Evolutionary conservation across 2,329 filamentous ascomycete genomes (phyloP), one percentile per base, ranked within the genome.

Genomic region (Clarireedia sp.): DNA sequence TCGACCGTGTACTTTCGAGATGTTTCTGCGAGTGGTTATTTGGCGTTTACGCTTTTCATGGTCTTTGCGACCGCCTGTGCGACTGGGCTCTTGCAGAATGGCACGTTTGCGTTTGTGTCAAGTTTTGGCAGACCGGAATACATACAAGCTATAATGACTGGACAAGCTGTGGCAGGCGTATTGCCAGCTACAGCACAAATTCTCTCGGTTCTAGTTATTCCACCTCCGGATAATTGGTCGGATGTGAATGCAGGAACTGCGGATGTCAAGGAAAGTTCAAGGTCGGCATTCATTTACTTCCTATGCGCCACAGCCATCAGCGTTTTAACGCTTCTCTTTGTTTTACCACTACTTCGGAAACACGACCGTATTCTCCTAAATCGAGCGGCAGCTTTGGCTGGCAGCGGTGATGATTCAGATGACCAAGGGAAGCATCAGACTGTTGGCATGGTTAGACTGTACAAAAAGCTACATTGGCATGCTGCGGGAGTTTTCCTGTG

Each of bases 101-200:
- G 94, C 17, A 83, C 94, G 10, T 96, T 96, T 69, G 90, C 94
- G 2, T 97, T 91, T 68, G 90, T 90, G 3, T 83, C 88, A 3
- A 86, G 89, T 51, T 97, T 96, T 66, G 89, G 86, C 37, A 78
- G 88, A 51, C 82, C 86, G 19, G 89, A 94, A 70, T 99, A 97
- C 70, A 96, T 90, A 54, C 92, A 97, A 72, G 92, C 87, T 23
- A 90, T 97, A 70, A 97, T 99, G 91, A 85, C 86, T 3, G 94
- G 94, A 1, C 94, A 99, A 71, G 92, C 86, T 33, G 78, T 99
- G 3, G 91, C 94, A 0, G 94, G 94, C 29, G 91, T 99, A 9
- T 75, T 97, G 3, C 94, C 94, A 0, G 86, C 89, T 48, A 77
- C 95, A 48, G 89, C 90, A 1, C 91, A 97, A 71, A 92, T 97